Base-by-base conservation (phyloP, 1,284 basidiomycete species). In the Ustilago shanxiensis region DNA sequence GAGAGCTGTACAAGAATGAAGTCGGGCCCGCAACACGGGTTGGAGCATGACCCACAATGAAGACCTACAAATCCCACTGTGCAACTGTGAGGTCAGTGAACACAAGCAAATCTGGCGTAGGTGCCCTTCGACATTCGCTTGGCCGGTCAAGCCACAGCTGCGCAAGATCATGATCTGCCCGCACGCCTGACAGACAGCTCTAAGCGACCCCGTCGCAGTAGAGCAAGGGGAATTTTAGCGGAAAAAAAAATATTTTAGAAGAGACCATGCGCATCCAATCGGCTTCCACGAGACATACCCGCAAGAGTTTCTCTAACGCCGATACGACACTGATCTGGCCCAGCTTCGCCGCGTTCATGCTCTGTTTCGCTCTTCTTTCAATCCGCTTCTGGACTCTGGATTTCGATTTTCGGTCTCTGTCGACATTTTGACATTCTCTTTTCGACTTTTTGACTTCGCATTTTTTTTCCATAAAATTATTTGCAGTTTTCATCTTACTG, bases 301-400 rank as follows among this genome's bases (percentile, higher is more conserved):
- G n/a, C n/a, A n/a, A n/a, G n/a, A n/a, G n/a, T n/a, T n/a, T n/a
- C 11, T n/a, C 8, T n/a, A 8, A 18, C 41, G 3, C 35, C 14
- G 14, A 44, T 8, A 22, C 7, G 41, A 5, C 20, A 20, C 20
- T 20, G 41, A n/a, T 44, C 37, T 2, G 41, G 6, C 41, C 1
- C 41, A 20, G 41, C 41, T 44, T 18, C 41, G 35, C 41, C 41
- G 41, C n/a, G n/a, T 44, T 44, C 41, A 44, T 44, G 41, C 41
- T 37, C 14, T 3, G 14, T 11, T 10, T 14, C 35, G 35, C 35
- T 16, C 35, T 6, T 33, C 35, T 37, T 14, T 44, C 41, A n/a
- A n/a, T 44, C 41, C 20, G 41, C 41, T 44, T 44, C 20, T 44
- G 11, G 41, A 44, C 14, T 41, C 14, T 41, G 13, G 13, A 16